Percentiles rank a stretch among this genome's conserved stretches.
Evolutionary conservation across 148 eudicot species (phyloP).

Genomic region (Persicaria tinctoria): DNA sequence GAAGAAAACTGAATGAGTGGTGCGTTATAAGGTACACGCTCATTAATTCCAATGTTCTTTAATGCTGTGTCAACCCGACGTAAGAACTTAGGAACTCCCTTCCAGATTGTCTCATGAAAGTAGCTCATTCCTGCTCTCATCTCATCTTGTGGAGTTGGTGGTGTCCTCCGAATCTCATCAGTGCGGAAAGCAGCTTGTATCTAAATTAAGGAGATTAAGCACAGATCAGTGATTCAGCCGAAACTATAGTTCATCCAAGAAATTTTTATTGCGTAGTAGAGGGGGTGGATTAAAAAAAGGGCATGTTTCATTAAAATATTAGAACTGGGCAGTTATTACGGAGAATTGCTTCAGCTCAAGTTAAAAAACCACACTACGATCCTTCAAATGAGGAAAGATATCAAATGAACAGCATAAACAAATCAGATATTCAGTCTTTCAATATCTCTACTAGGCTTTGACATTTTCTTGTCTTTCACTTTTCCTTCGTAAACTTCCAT

Average conservation of each 20-base stretch:
- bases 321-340: background rate
- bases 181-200: constrained; percentile 22
- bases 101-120: constrained; percentile 22
- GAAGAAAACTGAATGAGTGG: constrained; percentile 20
- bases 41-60: constrained; percentile 20
- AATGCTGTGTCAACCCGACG: constrained; percentile 19
- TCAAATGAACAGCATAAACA: background rate
- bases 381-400: background rate
- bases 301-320: background rate
- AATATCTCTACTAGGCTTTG: background rate
- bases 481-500: background rate
- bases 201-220: background rate
- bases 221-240: background rate
- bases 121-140: constrained; percentile 23
- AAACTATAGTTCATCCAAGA: background rate
- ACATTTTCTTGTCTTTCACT: background rate
- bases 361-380: background rate
- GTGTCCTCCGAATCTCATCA: constrained; percentile 21
- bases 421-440: background rate
- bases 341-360: background rate
- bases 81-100: constrained; percentile 20
- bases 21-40: constrained; percentile 19
- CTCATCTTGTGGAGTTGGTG: constrained; percentile 21
- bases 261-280: background rate
- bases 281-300: too few species aligned